Conservation (phyloP, 2,329 filamentous ascomycete genomes). For the Epichloe hybrida region DNA sequence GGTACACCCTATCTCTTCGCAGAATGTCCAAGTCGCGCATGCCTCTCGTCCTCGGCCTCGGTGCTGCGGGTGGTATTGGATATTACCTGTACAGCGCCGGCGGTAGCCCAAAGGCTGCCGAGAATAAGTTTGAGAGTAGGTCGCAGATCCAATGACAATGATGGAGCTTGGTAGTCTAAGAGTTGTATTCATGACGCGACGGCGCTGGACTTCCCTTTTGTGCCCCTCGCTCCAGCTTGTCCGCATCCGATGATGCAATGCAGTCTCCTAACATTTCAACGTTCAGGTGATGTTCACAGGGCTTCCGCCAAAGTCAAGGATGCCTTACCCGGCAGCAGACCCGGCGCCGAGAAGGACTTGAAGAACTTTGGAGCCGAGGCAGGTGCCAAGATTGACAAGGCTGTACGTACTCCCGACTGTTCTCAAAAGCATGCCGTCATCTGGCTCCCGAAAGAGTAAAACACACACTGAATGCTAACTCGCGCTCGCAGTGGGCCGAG, state of each 20-base stretch:
- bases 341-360: slow-evolving; percentile 50
- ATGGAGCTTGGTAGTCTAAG: not conserved
- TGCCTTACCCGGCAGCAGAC: slow-evolving; percentile 48
- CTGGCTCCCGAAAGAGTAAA: too few species aligned
- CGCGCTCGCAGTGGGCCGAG: slow-evolving; percentile 28
- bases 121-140: slow-evolving; percentile 72
- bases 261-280: not conserved
- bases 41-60: slow-evolving; percentile 43
- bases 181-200: not conserved
- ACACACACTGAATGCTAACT: not conserved
- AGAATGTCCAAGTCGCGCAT: slow-evolving; percentile 34
- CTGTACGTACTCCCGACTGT: slow-evolving; percentile 37
- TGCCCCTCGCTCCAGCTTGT: not conserved
- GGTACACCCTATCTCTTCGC: slow-evolving; percentile 3
- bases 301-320: slow-evolving; percentile 53
- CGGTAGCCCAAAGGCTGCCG: slow-evolving; percentile 66
- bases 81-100: slow-evolving; percentile 91
- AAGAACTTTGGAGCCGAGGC: slow-evolving; percentile 33
- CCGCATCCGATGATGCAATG: not conserved
- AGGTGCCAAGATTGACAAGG: slow-evolving; percentile 53
- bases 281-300: slow-evolving; percentile 60
- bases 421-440: too few species aligned
- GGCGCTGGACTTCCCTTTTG: not conserved
- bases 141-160: not conserved
- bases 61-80: slow-evolving; percentile 53